Percentiles rank a stretch among this genome's conserved stretches.
Conservation (phyloP, 441 rosid species). For the Populus tomentosa region DNA sequence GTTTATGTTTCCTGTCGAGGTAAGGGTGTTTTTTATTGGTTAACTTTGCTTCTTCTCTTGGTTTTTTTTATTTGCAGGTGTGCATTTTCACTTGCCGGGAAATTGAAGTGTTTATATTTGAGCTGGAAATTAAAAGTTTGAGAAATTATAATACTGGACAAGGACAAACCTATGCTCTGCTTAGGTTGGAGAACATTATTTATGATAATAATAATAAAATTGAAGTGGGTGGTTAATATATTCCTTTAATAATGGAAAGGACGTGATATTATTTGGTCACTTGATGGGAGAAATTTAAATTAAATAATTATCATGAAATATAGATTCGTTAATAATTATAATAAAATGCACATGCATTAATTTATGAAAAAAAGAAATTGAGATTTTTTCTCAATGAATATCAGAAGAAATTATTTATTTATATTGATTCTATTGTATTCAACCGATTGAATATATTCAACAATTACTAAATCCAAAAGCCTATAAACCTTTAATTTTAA, state of each 20-base stretch:
- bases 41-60: neutral
- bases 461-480: no score
- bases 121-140: neutral
- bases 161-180: neutral
- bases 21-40: no score
- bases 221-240: neutral
- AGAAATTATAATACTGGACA: neutral
- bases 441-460: no score
- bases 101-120: neutral
- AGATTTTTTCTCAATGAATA: no score
- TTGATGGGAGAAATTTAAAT: neutral
- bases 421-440: no score
- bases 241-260: neutral
- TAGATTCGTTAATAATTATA: no score
- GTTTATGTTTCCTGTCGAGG: neutral
- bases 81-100: neutral
- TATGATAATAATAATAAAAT: neutral
- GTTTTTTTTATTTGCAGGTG: neutral
- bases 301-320: no score
- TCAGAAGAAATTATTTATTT: no score
- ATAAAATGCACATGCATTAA: neutral
- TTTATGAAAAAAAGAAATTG: neutral
- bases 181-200: neutral
- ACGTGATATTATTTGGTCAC: neutral
- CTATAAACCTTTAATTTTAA: no score